Percentiles rank a stretch among this genome's conserved stretches.
Conservation (phyloP, 202 grass and related monocot species). For the Bolboschoenoplectus hybrid region DNA sequence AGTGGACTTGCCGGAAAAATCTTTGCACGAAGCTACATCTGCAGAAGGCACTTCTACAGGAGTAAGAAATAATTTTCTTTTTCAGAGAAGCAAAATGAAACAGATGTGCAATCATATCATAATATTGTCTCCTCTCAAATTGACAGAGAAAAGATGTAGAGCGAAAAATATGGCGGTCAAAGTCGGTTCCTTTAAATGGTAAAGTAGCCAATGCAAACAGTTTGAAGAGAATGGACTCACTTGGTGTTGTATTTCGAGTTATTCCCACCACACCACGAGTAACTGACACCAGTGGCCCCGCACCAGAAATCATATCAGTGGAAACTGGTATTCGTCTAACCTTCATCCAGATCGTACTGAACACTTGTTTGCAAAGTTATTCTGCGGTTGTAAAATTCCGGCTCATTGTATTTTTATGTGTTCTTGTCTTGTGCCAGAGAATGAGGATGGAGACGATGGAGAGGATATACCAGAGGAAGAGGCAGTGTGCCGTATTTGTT, state of each 20-base stretch:
- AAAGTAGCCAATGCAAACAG: conserved; percentile 58
- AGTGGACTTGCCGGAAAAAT: conserved; percentile 2
- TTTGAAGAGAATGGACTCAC: conserved; percentile 84
- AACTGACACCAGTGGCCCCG: conserved; percentile 17
- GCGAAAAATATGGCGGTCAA: conserved; percentile 61
- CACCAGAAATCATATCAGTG: conserved; percentile 44
- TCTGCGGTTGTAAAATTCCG: neutral
- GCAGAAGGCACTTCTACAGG: neutral
- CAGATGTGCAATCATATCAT: neutral
- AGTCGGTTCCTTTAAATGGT: conserved; percentile 70
- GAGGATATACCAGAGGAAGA: conserved; percentile 93
- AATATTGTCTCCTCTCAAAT: neutral
- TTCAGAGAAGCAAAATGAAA: neutral
- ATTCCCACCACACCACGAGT: conserved; percentile 52
- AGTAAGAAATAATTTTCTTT: conserved; percentile 40
- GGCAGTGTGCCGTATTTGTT: conserved; percentile 92
- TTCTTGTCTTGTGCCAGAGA: neutral
- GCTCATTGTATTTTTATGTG: neutral
- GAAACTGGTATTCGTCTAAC: conserved; percentile 51
- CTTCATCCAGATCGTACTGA: neutral
- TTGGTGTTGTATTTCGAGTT: conserved; percentile 72
- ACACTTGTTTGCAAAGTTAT: neutral
- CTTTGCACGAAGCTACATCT: conserved; percentile 31
- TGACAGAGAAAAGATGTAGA: conserved; percentile 51
- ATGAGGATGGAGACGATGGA: conserved; percentile 40